These are phyloP conservation scores for Xylariaceae sp. DNA, from an alignment of 2,329 filamentous ascomycete species.

Conservation along the genomic window DNA sequence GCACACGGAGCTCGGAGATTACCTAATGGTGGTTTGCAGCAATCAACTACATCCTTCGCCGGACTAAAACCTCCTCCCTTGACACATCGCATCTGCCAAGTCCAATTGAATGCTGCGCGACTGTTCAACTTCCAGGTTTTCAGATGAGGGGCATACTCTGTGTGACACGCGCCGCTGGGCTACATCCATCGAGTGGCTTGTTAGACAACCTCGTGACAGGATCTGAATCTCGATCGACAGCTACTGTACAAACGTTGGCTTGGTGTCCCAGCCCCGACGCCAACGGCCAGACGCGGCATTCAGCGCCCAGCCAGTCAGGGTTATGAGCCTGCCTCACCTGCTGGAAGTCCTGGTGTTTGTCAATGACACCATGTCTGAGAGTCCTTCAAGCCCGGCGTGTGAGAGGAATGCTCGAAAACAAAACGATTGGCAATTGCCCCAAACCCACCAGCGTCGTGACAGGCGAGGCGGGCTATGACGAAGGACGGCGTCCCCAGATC, in stretches of 20 bases:
- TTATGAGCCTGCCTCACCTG: not conserved
- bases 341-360: not conserved
- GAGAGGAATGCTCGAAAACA: not conserved
- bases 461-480: conserved; percentile 5
- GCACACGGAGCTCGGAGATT: not conserved
- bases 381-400: not conserved
- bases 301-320: not conserved
- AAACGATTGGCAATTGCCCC: not conserved
- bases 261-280: not conserved
- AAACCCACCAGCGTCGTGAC: conserved; percentile 1
- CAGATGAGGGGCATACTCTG: not conserved
- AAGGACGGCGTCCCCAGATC: not conserved
- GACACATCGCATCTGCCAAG: not conserved
- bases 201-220: conserved; percentile 2
- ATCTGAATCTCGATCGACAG: not conserved
- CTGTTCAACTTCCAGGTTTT: not conserved
- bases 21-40: not conserved
- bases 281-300: not conserved
- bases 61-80: not conserved
- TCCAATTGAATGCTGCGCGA: not conserved
- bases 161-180: not conserved
- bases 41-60: not conserved
- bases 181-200: not conserved
- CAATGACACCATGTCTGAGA: not conserved
- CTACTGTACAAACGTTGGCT: not conserved